phyloP scores from a whole-genome alignment of 2,329 filamentous ascomycete genomes.

The Beauveria pseudobassiana region DNA sequence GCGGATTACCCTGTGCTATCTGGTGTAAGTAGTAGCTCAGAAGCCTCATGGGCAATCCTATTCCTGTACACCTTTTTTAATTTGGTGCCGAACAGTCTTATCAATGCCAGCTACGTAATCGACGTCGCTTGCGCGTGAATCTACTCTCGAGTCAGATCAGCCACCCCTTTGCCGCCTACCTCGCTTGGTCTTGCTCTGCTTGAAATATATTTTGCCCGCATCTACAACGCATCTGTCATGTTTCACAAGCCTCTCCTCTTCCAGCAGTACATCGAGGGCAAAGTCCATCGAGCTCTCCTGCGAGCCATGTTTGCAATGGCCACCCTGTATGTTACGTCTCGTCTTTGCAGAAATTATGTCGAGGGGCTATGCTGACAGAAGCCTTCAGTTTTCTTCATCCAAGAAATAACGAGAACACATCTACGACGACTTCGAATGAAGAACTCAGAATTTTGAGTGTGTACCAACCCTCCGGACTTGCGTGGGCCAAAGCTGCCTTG shows the following conservation, averaged over 20 bases:
- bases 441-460: not conserved
- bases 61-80: too few species aligned
- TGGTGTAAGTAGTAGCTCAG: not conserved
- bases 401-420: not conserved
- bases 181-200: not conserved
- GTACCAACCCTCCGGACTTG: not conserved
- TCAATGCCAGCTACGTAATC: slow-evolving; percentile 1
- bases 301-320: slow-evolving; percentile 2
- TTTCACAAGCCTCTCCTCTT: slow-evolving; percentile 3
- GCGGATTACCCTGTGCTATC: not conserved
- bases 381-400: not conserved
- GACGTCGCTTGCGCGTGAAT: not conserved
- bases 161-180: slow-evolving; percentile 1
- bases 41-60: too few species aligned
- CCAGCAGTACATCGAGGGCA: slow-evolving; percentile 1
- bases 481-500: slow-evolving; percentile 1
- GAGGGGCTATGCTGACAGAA: not conserved
- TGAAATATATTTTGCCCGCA: slow-evolving; percentile 1
- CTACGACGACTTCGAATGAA: not conserved
- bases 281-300: not conserved
- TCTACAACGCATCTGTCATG: not conserved
- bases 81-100: not conserved
- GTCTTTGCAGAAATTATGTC: too few species aligned
- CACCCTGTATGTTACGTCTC: not conserved
- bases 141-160: not conserved